Base-by-base conservation (phyloP, 257 asterid genomes). In the Solanum clarkiae region DNA sequence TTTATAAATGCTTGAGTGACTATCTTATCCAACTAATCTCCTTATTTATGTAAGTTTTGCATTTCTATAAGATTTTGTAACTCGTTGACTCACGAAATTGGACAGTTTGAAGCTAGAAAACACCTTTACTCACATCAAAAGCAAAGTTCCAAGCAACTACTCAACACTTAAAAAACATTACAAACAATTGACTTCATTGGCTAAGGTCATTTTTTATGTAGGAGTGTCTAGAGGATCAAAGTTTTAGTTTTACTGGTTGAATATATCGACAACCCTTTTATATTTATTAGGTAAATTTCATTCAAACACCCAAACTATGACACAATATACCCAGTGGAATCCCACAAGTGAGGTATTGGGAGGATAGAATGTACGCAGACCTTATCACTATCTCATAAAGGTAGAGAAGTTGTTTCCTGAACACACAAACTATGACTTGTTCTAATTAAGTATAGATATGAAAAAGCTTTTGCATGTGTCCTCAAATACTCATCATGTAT, bases 61-160 rank as follows among this genome's bases (percentile, higher is more conserved):
- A 59, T 66, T 66, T 42, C 12, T 59, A 18, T 49, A 82, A 57
- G 57, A 51, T 26, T 75, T 51, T 77, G 26, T n/a, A 8, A 51
- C 6, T 77, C 16, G 63, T 84, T 84, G 86, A 84, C 82, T 36
- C 57, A 60, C 2, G 47, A 36, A 70, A 18, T 63, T 82, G 47
- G 20, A 10, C 65, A 6, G 15, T 9, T 62, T 40, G 80, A 62
- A 65, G n/a, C 45, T 65, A 40, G 18, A 82, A 63, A 66, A 53
- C 81, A 54, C 16, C 70, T 84, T 69, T 84, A 29, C 13, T 11
- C 10, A 18, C 15, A 51, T 17, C 80, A 22, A 26, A 75, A 84
- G 60, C 32, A 26, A 77, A 77, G 84, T 85, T 77, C 65, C 86
- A 86, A 83, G 74, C 87, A 85, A 88, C 80, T 79, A 60, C 75